Conservation (phyloP, 768 basidiomycete species). For the Tylopilus balloui region DNA sequence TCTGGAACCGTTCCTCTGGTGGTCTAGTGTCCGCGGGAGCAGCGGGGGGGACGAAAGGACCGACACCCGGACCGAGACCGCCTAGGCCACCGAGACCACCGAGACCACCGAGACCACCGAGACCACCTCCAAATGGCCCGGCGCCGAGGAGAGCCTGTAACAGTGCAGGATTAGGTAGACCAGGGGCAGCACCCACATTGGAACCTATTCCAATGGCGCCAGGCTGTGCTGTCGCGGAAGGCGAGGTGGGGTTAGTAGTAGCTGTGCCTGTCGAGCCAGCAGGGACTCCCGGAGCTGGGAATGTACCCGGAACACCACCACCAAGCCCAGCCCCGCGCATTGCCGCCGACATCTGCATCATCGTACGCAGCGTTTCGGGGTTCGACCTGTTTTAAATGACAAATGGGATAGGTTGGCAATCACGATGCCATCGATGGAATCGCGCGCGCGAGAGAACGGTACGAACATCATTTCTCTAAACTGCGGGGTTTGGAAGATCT, state of each 20-base stretch:
- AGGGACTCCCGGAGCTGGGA: constrained; percentile 63
- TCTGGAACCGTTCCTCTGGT: constrained; percentile 90
- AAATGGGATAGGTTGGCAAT: background rate
- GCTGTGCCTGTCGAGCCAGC: constrained; percentile 18
- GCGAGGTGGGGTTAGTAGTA: constrained; percentile 23
- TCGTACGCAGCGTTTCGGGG: constrained; percentile 68
- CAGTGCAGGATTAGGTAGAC: constrained; percentile 40
- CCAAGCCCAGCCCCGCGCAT: constrained; percentile 33
- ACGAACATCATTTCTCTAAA: constrained; percentile 74
- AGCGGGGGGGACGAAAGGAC: constrained; percentile 18
- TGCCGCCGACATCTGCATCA: constrained; percentile 66
- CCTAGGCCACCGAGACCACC: constrained; percentile 28
- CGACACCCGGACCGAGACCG: constrained; percentile 27
- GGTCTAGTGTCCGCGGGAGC: constrained; percentile 64
- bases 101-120: background rate
- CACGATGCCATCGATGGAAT: background rate
- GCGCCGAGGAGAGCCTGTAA: constrained; percentile 29
- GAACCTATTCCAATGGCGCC: constrained; percentile 22
- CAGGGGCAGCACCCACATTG: constrained; percentile 6
- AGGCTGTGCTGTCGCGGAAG: constrained; percentile 17
- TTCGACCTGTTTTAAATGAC: constrained; percentile 53
- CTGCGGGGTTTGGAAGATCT: constrained; percentile 70
- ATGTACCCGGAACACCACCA: constrained; percentile 33
- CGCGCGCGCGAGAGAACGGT: background rate
- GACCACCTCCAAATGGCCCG: background rate